Conservation (phyloP, 2,329 filamentous ascomycete genomes). For the Ceratocystiopsis sp. region DNA sequence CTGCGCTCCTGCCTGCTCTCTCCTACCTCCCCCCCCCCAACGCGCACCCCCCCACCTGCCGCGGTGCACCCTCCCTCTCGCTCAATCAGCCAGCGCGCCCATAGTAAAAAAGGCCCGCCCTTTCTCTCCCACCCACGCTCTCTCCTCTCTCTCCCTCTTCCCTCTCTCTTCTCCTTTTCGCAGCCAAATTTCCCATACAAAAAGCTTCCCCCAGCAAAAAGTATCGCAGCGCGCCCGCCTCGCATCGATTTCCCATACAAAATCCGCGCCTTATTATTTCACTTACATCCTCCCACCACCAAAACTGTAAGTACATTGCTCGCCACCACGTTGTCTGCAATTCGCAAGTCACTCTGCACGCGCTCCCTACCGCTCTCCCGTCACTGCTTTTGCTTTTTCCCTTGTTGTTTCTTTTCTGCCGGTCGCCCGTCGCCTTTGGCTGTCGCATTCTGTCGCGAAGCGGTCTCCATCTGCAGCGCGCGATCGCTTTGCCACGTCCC, state of each 20-base stretch:
- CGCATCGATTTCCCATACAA: conserved; percentile 28
- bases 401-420: no score
- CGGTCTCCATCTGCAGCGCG: no score
- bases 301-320: conserved; percentile 33
- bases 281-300: no score
- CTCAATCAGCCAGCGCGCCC: conserved; percentile 41
- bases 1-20: not conserved
- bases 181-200: conserved; percentile 35
- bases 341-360: conserved; percentile 20
- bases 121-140: conserved; percentile 32
- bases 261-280: conserved; percentile 12
- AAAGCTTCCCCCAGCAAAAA: conserved; percentile 32
- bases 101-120: conserved; percentile 46
- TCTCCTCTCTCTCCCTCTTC: conserved; percentile 37
- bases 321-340: conserved; percentile 21
- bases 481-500: no score
- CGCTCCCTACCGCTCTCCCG: no score
- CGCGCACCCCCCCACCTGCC: not conserved
- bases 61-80: conserved; percentile 12
- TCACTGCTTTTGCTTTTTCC: conserved; percentile 6
- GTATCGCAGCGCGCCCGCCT: conserved; percentile 9
- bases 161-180: conserved; percentile 22
- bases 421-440: not conserved
- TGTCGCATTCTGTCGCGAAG: not conserved
- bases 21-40: not conserved